Evolutionary conservation across 2,329 filamentous ascomycete genomes (phyloP).

Genomic region (Penicillium fuscoglaucum): DNA sequence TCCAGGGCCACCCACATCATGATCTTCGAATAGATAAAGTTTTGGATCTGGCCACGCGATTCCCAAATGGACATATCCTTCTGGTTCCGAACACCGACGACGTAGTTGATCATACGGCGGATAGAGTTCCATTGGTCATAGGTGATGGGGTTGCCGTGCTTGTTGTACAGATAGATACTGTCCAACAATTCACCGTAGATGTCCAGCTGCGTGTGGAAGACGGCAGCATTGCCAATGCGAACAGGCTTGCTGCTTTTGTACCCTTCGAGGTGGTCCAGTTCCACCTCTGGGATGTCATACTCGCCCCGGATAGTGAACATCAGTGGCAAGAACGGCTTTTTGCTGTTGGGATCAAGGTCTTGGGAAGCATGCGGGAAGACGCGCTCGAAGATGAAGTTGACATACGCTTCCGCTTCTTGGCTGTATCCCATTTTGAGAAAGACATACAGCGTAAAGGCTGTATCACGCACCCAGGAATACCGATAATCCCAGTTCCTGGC

Average conservation of each 20-base stretch:
- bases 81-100: constrained; percentile 65
- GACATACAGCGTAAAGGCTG: constrained; percentile 75
- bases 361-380: constrained; percentile 53
- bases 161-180: constrained; percentile 75
- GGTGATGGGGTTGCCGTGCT: constrained; percentile 72
- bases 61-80: constrained; percentile 85
- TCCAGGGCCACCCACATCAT: constrained; percentile 84
- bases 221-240: constrained; percentile 74
- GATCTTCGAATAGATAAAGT: constrained; percentile 79
- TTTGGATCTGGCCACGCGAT: constrained; percentile 71
- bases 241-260: constrained; percentile 71
- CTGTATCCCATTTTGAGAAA: constrained; percentile 73
- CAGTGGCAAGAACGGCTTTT: constrained; percentile 60
- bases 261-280: constrained; percentile 69
- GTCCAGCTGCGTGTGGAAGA: constrained; percentile 74
- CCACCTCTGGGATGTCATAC: constrained; percentile 70
- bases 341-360: constrained; percentile 60
- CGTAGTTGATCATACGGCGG: constrained; percentile 68
- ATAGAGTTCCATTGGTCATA: constrained; percentile 76
- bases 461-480: constrained; percentile 75
- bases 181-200: constrained; percentile 80
- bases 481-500: constrained; percentile 52
- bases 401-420: constrained; percentile 74
- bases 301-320: constrained; percentile 79
- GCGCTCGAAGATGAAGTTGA: constrained; percentile 73